phyloP scores from a whole-genome alignment of 1,139 yeast species.

The Kodamaea derodonti region DNA sequence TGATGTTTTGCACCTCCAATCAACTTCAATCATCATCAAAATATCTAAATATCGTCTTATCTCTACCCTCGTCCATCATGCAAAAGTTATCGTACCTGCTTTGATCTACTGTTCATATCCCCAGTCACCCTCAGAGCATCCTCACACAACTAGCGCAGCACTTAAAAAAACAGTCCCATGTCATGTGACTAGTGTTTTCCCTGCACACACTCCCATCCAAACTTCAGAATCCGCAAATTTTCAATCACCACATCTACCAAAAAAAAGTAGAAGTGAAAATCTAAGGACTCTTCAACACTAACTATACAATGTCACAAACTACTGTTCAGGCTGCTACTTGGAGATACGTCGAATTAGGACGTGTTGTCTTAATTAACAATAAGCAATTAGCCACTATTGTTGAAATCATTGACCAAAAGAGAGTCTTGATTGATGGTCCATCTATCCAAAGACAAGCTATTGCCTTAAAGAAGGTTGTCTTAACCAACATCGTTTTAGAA shows the following conservation, averaged over 20 bases:
- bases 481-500: conserved; percentile 87
- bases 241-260: not conserved
- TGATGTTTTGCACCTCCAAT: too few relatives aligned
- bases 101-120: too few relatives aligned
- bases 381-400: conserved; percentile 87
- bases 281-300: conserved; percentile 1
- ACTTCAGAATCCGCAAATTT: not conserved
- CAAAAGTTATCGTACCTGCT: too few relatives aligned
- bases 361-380: conserved; percentile 90
- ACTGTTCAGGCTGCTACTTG: conserved; percentile 95
- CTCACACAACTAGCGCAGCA: too few relatives aligned
- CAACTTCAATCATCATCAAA: too few relatives aligned
- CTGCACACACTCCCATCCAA: too few relatives aligned
- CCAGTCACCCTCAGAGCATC: too few relatives aligned
- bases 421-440: conserved; percentile 98
- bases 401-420: conserved; percentile 98
- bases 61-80: too few relatives aligned
- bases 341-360: conserved; percentile 99
- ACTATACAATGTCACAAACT: conserved; percentile 41
- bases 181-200: too few relatives aligned
- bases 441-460: conserved; percentile 90
- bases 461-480: conserved; percentile 79
- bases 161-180: too few relatives aligned
- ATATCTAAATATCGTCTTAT: too few relatives aligned
- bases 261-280: not conserved